Evolutionary conservation across 225 moss, liverwort and hornwort species (phyloP).

Genomic region (Sphagnum contortum): DNA sequence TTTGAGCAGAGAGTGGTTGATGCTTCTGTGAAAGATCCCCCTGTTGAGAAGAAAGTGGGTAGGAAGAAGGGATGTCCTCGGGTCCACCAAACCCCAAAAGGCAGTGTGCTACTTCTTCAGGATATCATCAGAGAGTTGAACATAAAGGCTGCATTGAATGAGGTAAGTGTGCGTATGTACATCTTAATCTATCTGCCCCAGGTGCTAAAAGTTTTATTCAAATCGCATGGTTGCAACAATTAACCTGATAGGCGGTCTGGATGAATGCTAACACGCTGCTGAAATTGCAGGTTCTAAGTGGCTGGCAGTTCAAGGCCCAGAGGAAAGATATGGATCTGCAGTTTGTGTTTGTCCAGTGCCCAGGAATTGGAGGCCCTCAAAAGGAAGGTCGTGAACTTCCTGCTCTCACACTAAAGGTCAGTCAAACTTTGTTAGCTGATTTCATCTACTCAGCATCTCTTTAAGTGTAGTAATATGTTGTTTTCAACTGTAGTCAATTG

Average conservation of each 20-base stretch:
- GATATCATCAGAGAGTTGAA: conserved; percentile 10
- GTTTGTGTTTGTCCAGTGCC: conserved; percentile 3
- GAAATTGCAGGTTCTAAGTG: conserved; percentile 1
- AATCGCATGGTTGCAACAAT: too few relatives aligned
- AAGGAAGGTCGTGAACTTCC: conserved; percentile 3
- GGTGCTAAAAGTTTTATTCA: too few relatives aligned
- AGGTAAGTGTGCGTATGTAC: neutral
- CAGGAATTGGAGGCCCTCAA: neutral
- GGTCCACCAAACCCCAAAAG: conserved; percentile 4
- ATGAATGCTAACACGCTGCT: too few relatives aligned
- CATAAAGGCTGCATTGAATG: conserved; percentile 7
- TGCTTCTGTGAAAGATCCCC: neutral
- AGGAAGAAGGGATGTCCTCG: conserved; percentile 3
- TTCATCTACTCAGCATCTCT: neutral
- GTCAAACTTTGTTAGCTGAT: neutral
- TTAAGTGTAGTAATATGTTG: neutral
- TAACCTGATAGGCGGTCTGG: too few relatives aligned
- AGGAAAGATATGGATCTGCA: conserved; percentile 3
- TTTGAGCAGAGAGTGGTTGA: conserved; percentile 2
- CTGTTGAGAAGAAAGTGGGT: neutral
- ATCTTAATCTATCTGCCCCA: neutral
- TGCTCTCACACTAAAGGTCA: conserved; percentile 2
- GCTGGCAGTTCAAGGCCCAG: conserved; percentile 1
- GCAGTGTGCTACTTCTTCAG: conserved; percentile 5
- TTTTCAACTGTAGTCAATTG: neutral